These are phyloP conservation scores for Ceratonia siliqua DNA, from an alignment of 306 rosid genomes.

Conservation along the genomic window DNA sequence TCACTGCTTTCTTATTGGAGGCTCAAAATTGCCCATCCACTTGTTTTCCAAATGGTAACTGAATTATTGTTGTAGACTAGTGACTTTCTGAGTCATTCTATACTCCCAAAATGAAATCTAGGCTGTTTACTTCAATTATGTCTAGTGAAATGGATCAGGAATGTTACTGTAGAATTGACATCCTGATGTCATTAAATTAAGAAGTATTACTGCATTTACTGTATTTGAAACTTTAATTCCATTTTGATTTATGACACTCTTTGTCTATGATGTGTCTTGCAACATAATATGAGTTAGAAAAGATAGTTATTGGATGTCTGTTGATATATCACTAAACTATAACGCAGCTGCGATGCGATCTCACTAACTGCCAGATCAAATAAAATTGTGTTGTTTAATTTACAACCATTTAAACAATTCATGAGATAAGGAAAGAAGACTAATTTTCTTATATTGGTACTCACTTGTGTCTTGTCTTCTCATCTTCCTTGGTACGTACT, in stretches of 20 bases:
- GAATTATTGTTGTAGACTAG: constrained; percentile 7
- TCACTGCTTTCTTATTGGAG: constrained; percentile 13
- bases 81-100: neutral
- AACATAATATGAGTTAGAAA: neutral
- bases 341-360: neutral
- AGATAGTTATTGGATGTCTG: constrained; percentile 9
- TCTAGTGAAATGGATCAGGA: neutral
- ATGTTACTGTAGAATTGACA: neutral
- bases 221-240: neutral
- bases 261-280: neutral
- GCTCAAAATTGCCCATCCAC: neutral
- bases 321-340: neutral
- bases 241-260: neutral
- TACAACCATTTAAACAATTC: neutral
- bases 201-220: neutral
- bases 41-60: neutral
- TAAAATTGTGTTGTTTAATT: neutral
- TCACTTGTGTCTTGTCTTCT: neutral
- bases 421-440: neutral
- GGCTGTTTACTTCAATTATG: constrained; percentile 9
- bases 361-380: neutral
- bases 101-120: neutral
- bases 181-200: constrained; percentile 6
- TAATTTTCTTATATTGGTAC: neutral
- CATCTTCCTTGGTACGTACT: too few relatives aligned